Conservation (phyloP, 2,329 filamentous ascomycete species). For the Claviceps citrina region DNA sequence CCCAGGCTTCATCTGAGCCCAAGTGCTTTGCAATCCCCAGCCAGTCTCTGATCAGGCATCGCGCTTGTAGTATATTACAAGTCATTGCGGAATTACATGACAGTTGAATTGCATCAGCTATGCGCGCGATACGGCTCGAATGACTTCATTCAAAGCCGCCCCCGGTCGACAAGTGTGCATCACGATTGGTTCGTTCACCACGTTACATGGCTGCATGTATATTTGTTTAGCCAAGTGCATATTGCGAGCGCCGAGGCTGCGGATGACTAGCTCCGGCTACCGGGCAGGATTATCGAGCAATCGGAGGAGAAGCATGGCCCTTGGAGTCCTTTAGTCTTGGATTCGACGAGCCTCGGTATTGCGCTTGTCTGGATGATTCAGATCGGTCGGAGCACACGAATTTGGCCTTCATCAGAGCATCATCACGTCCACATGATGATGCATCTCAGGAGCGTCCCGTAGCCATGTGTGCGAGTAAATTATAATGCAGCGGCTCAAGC, state of each 20-base stretch:
- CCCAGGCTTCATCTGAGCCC: too few relatives aligned
- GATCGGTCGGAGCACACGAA: too few relatives aligned
- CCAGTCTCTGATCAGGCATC: not conserved
- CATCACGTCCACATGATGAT: not conserved
- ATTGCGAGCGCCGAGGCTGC: conserved; percentile 1
- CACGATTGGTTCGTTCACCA: not conserved
- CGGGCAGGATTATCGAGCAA: not conserved
- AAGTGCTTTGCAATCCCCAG: too few relatives aligned
- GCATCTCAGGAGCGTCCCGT: not conserved
- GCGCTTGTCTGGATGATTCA: too few relatives aligned
- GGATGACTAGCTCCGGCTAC: not conserved
- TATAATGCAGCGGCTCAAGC: too few relatives aligned
- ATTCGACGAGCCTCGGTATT: too few relatives aligned
- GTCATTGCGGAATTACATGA: not conserved
- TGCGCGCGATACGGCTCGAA: not conserved
- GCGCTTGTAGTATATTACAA: not conserved
- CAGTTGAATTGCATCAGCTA: not conserved
- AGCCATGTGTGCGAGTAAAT: not conserved
- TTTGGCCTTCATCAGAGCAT: not conserved
- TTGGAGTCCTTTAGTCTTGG: too few relatives aligned
- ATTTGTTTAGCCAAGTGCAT: not conserved
- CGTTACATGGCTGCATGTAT: not conserved
- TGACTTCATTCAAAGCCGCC: not conserved
- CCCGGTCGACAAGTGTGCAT: not conserved
- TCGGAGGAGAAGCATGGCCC: not conserved